Evolutionary conservation across 208 protist genomes (phyloP).

Genomic region (Trypanosoma platydactyli): DNA sequence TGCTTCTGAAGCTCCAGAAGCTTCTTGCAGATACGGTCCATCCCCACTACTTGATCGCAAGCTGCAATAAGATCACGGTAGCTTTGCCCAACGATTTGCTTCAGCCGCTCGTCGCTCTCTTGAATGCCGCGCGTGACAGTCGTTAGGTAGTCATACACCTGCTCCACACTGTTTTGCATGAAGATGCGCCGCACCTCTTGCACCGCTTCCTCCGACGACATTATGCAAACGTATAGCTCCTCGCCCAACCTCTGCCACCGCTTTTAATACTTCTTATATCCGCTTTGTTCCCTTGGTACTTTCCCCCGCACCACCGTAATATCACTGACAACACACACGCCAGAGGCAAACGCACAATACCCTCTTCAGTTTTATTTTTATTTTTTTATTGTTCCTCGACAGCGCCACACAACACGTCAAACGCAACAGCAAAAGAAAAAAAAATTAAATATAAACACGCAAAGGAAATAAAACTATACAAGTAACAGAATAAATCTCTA

Average conservation of each 20-base stretch:
- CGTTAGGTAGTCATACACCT: constrained; percentile 52
- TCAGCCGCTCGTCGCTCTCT: constrained; percentile 47
- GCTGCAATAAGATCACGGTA: constrained; percentile 57
- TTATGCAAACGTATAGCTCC: not conserved
- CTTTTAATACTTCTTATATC: not conserved
- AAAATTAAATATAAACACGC: constrained; percentile 12
- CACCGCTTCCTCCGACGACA: constrained; percentile 47
- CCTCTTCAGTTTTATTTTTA: constrained; percentile 1
- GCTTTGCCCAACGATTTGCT: constrained; percentile 51
- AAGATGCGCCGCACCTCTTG: constrained; percentile 70
- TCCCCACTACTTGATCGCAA: constrained; percentile 56
- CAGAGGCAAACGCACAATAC: too few relatives aligned
- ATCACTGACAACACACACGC: too few relatives aligned
- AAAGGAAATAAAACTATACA: not conserved
- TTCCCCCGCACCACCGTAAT: too few relatives aligned
- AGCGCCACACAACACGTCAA: not conserved
- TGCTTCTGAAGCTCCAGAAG: constrained; percentile 36
- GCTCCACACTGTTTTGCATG: constrained; percentile 49
- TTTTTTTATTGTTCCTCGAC: constrained; percentile 9
- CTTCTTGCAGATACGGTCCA: constrained; percentile 48
- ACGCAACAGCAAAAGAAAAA: not conserved
- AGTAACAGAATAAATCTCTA: too few relatives aligned
- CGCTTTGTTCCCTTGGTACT: too few relatives aligned
- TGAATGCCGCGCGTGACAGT: constrained; percentile 56
- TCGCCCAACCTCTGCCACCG: not conserved